Conservation (phyloP, 2,329 filamentous ascomycete species). For the Exophiala phaeomuriformis region DNA sequence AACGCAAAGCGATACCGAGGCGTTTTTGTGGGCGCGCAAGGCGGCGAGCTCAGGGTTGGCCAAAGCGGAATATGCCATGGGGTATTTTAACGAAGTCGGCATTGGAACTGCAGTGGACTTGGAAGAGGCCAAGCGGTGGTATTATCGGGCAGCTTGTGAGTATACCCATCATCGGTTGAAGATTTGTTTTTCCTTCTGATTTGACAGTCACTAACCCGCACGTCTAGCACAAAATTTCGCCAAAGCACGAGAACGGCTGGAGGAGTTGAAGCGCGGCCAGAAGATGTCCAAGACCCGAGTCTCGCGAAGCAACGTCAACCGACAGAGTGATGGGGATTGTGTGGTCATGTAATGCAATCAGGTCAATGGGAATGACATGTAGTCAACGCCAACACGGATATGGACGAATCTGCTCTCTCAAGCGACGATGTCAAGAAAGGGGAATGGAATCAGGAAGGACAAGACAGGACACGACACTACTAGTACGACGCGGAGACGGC, state of each 20-base stretch:
- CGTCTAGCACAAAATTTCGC: constrained; percentile 78
- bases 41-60: constrained; percentile 78
- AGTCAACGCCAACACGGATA: too few species aligned
- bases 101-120: constrained; percentile 80
- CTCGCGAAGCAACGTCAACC: constrained; percentile 71
- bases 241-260: constrained; percentile 84
- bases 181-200: neutral
- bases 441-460: too few species aligned
- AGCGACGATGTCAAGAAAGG: too few species aligned
- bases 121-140: constrained; percentile 97
- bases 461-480: too few species aligned
- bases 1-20: constrained; percentile 87
- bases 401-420: too few species aligned
- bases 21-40: constrained; percentile 94
- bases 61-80: constrained; percentile 97
- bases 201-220: constrained; percentile 7
- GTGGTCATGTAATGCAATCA: constrained; percentile 60
- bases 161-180: constrained; percentile 28
- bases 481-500: too few species aligned
- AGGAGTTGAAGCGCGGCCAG: constrained; percentile 79
- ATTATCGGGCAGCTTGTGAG: constrained; percentile 93
- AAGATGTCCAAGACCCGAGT: constrained; percentile 68
- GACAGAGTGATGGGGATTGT: constrained; percentile 84
- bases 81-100: constrained; percentile 79
- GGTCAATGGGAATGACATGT: neutral